Evolutionary conservation across 1,284 basidiomycete genomes (phyloP).

Genomic region (Boletus smithii): DNA sequence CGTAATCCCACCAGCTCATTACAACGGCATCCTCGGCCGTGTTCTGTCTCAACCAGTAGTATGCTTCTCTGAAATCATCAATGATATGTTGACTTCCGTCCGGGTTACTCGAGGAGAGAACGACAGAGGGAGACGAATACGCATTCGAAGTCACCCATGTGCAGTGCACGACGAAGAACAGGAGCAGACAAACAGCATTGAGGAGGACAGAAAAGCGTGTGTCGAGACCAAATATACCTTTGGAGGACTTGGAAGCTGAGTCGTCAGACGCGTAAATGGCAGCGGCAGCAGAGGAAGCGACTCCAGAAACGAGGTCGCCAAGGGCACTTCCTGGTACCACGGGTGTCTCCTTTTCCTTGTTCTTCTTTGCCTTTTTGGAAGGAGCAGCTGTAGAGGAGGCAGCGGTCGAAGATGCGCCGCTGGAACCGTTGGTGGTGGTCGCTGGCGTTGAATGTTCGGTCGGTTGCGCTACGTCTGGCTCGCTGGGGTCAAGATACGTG

Average conservation of each 20-base stretch:
- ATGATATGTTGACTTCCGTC: constrained; percentile 95
- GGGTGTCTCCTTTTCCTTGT: constrained; percentile 42
- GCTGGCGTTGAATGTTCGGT: constrained; percentile 26
- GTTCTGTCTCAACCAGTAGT: constrained; percentile 98
- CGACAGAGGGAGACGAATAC: constrained; percentile 98
- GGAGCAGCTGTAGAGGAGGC: constrained; percentile 30
- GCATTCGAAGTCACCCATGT: constrained; percentile 95
- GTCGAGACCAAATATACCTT: constrained; percentile 84
- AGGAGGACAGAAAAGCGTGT: constrained; percentile 75
- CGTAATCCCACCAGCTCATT: constrained; percentile 99
- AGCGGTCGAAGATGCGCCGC: constrained; percentile 27
- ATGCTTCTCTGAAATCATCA: constrained; percentile 99
- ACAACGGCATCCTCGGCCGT: constrained; percentile 90
- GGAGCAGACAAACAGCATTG: constrained; percentile 77
- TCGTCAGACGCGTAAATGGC: constrained; percentile 20
- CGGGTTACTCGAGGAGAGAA: constrained; percentile 75
- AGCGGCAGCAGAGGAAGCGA: constrained; percentile 36
- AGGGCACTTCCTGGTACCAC: constrained; percentile 36
- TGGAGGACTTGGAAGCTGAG: constrained; percentile 24
- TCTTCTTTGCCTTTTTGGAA: constrained; percentile 66
- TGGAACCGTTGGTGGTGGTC: constrained; percentile 26
- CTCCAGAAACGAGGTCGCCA: constrained; percentile 44
- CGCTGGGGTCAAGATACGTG: constrained; percentile 77
- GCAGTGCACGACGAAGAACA: constrained; percentile 93
- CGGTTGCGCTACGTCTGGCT: constrained; percentile 50